A percentile compares a stretch with the other conserved stretches of the same genome.
Evolutionary conservation across 192 early-diverging fungal species (phyloP).

Genomic region (Backusella tuberculispora): DNA sequence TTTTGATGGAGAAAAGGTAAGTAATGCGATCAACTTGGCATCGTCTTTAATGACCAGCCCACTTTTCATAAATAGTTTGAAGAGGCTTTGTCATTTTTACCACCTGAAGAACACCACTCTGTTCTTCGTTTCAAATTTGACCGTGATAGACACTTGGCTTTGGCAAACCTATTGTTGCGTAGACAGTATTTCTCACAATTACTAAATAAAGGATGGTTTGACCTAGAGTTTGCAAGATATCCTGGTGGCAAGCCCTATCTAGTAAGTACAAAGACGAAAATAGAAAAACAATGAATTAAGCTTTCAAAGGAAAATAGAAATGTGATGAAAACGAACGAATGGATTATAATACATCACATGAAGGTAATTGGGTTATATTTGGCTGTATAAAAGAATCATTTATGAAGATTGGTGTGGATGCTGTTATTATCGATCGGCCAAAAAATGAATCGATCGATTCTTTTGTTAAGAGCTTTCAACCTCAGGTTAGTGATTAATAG

Average conservation of each 20-base stretch:
- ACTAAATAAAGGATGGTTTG: constrained; percentile 10
- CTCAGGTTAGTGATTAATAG: constrained; percentile 30
- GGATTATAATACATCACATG: constrained; percentile 34
- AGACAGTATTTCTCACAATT: constrained; percentile 19
- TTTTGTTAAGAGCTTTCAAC: constrained; percentile 16
- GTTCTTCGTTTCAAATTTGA: constrained; percentile 28
- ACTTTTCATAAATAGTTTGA: constrained; percentile 18
- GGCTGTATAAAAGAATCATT: constrained; percentile 9
- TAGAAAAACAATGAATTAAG: background rate
- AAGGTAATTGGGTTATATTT: constrained; percentile 35
- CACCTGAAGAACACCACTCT: constrained; percentile 18
- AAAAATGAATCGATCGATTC: constrained; percentile 12
- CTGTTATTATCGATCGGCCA: constrained; percentile 18
- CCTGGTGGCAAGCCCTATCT: constrained; percentile 19
- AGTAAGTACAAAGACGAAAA: constrained; percentile 5
- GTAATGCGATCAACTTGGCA: background rate
- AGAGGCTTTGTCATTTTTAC: constrained; percentile 20
- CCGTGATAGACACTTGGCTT: constrained; percentile 16
- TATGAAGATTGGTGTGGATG: constrained; percentile 23
- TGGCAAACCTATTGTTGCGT: constrained; percentile 20
- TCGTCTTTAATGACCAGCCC: background rate
- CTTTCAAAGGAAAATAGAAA: background rate
- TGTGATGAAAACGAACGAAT: background rate
- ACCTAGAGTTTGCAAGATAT: constrained; percentile 11
- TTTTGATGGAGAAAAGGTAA: constrained; percentile 19